Percentiles rank a stretch among this genome's conserved stretches.
Conservation (phyloP, 495 filamentous ascomycete species). For the Lentithecium fluviatile region DNA sequence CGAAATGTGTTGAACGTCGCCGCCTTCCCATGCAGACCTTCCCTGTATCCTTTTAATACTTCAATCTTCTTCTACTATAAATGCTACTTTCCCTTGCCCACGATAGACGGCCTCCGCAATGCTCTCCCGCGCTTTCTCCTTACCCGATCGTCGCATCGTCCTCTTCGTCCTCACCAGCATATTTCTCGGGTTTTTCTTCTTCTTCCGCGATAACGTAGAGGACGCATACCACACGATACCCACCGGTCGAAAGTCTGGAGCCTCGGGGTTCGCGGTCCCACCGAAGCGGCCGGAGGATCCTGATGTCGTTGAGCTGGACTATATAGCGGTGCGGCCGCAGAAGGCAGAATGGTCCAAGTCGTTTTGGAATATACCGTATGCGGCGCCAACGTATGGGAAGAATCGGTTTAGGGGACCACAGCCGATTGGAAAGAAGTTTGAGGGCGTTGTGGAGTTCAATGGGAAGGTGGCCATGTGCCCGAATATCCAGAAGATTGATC, state of each 20-base stretch:
- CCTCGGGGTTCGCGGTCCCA: constrained; percentile 1
- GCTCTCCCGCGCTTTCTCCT: too few species aligned
- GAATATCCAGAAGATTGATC: constrained; percentile 22
- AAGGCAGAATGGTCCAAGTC: constrained; percentile 9
- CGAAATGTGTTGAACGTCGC: too few species aligned
- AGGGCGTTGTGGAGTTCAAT: constrained; percentile 8
- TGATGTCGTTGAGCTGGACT: constrained; percentile 23
- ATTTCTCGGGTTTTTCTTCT: not conserved
- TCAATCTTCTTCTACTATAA: too few species aligned
- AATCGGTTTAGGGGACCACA: constrained; percentile 24
- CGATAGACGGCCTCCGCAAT: too few species aligned
- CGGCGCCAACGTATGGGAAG: constrained; percentile 9
- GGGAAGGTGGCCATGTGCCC: constrained; percentile 28
- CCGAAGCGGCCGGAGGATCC: constrained; percentile 11
- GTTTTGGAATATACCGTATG: constrained; percentile 27
- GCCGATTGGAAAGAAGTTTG: not conserved
- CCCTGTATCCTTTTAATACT: too few species aligned
- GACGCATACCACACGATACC: not conserved
- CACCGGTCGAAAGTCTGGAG: not conserved
- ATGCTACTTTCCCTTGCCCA: too few species aligned
- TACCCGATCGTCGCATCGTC: constrained; percentile 2
- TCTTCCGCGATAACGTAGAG: not conserved
- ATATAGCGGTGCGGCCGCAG: constrained; percentile 10
- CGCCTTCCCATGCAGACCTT: too few species aligned
- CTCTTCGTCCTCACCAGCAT: not conserved